These are phyloP conservation scores for Breynia disticha DNA, from an alignment of 441 rosid species.

Conservation along the genomic window DNA sequence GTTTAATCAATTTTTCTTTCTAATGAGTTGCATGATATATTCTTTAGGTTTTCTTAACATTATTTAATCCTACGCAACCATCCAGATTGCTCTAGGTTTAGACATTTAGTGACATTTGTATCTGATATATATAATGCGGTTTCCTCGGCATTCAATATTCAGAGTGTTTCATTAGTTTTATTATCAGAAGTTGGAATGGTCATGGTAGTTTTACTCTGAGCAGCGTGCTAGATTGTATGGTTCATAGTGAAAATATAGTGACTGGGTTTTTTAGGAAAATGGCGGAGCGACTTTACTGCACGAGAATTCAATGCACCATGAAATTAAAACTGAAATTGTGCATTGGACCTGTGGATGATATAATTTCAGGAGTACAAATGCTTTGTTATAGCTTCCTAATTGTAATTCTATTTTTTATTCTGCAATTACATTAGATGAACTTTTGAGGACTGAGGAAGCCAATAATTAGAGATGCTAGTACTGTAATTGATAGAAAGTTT, in stretches of 20 bases:
- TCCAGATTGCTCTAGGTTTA: constrained; percentile 1
- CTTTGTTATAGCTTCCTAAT: too few species aligned
- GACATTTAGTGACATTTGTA: not conserved
- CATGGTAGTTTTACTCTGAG: not conserved
- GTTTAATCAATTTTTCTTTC: not conserved
- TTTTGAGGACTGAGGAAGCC: too few species aligned
- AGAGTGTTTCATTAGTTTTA: not conserved
- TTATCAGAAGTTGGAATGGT: not conserved
- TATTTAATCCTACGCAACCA: not conserved
- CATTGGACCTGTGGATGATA: not conserved
- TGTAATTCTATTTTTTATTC: too few species aligned
- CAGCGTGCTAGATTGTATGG: not conserved
- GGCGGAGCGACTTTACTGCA: constrained; percentile 3
- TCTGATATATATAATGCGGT: not conserved
- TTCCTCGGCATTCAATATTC: not conserved
- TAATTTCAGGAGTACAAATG: not conserved
- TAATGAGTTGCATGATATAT: not conserved
- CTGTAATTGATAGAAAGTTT: not conserved
- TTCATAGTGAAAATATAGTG: not conserved
- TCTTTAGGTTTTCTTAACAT: not conserved
- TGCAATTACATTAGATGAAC: too few species aligned
- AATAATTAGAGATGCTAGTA: too few species aligned
- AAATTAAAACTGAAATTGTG: not conserved
- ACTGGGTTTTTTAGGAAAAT: not conserved
- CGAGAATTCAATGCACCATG: not conserved